Base-by-base conservation (phyloP, 2,329 filamentous ascomycete species). In the Pseudovirgaria hyperparasitica region DNA sequence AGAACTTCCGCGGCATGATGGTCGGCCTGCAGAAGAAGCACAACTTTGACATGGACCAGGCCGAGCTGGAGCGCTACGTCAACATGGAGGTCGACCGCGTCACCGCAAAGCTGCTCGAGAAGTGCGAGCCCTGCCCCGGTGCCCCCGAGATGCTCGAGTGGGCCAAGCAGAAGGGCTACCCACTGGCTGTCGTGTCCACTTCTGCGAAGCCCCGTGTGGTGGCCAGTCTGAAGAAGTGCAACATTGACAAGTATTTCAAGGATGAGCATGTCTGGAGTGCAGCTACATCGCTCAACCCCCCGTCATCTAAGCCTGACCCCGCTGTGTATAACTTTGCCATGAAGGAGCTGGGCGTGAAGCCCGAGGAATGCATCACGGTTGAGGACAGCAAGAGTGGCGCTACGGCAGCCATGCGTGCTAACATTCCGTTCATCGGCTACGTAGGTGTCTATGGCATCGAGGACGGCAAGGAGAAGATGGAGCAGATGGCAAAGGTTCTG, bases 1-100 rank as follows among this genome's bases (percentile, higher is more conserved):
- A 90, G 55, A 92, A 92, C 69, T 93, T 92, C 70, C 82, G 84
- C 41, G 82, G 82, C 57, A 92, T 92, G 82, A 76, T 92, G 59
- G 57, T 63, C 32, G 73, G 72, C 34, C 72, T 93, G 34, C 75
- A 85, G 56, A 61, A 72, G 54, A 77, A 80, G 55, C 75, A 82
- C 65, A 64, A 67, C 55, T 87, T 92, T 57, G 58, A 66, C 28
- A 70, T 93, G 57, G 43, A 57, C 15, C 54, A 65, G 12, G 72
- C 71, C 2, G 80, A 92, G 48, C 57, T 85, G 31, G 75, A 90
- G 43, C 53, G 50, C 21, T 92, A 82, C 52, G 82, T 92, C 36
- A 65, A 62, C 42, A 65, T 66, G 42, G 85, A 93, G 58, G 79
- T 92, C 50, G 80, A 82, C 46, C 73, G 74, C 39, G 84, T 93